Percentiles rank a stretch among this genome's conserved stretches.
These are phyloP conservation scores for Volvox carteri DNA, from an alignment of 163 green algal species.

Conservation along the genomic window DNA sequence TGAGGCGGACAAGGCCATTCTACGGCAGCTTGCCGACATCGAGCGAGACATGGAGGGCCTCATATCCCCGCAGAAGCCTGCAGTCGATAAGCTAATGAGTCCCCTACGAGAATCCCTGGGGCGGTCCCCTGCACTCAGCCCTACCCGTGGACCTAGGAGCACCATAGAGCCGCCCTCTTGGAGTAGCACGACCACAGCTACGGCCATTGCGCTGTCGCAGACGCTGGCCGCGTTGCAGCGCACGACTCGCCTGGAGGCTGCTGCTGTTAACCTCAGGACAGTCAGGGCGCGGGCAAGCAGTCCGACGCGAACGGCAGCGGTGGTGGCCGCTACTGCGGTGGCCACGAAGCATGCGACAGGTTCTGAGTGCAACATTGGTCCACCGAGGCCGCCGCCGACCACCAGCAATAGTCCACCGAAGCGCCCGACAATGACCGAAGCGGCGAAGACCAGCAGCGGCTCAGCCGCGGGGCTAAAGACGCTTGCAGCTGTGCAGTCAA, in stretches of 20 bases:
- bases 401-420: neutral
- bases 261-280: neutral
- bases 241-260: neutral
- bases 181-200: neutral
- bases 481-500: neutral
- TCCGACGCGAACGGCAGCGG: neutral
- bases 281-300: neutral
- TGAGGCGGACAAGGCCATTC: neutral
- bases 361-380: neutral
- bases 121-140: neutral
- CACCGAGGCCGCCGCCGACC: neutral
- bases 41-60: slow-evolving; percentile 42
- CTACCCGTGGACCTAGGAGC: neutral
- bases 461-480: slow-evolving; percentile 4
- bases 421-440: neutral
- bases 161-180: neutral
- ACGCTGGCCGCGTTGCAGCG: neutral
- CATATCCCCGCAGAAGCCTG: neutral
- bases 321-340: neutral
- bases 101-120: neutral
- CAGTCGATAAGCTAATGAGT: neutral
- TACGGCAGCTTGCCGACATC: slow-evolving; percentile 37
- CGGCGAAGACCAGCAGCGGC: neutral
- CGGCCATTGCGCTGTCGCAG: neutral
- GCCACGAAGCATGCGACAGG: neutral